Percentiles rank a stretch among this genome's conserved stretches.
These are phyloP conservation scores for Alternaria incomplexa DNA, from an alignment of 2,329 filamentous ascomycete species.

Conservation along the genomic window DNA sequence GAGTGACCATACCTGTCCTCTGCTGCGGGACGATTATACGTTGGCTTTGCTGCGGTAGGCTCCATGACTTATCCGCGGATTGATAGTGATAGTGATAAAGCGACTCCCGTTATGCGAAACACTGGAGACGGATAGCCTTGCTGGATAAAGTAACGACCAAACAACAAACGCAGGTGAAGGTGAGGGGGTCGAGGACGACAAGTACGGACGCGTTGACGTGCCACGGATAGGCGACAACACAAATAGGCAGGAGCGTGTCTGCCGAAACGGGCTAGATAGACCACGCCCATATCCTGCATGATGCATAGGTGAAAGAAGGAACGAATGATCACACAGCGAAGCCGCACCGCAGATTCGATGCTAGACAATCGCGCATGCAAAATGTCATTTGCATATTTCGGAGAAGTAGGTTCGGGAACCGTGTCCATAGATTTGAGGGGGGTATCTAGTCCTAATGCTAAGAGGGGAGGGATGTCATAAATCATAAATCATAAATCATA, in stretches of 20 bases:
- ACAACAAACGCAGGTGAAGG: background rate
- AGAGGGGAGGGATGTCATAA: conserved; percentile 19
- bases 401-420: background rate
- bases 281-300: background rate
- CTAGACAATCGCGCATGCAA: too few species aligned
- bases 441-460: conserved; percentile 22
- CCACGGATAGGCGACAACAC: background rate
- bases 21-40: background rate
- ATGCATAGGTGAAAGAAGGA: background rate
- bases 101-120: background rate
- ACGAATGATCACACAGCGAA: background rate
- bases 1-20: background rate
- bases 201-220: background rate
- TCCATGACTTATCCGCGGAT: background rate
- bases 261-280: background rate
- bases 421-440: conserved; percentile 11
- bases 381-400: background rate
- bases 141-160: background rate
- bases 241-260: background rate
- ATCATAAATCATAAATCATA: conserved; percentile 8
- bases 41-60: background rate
- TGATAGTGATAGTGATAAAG: background rate
- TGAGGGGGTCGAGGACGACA: background rate
- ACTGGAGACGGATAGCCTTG: background rate
- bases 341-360: background rate